Base-by-base conservation (phyloP, 495 filamentous ascomycete species). In the Tuber borchii region DNA sequence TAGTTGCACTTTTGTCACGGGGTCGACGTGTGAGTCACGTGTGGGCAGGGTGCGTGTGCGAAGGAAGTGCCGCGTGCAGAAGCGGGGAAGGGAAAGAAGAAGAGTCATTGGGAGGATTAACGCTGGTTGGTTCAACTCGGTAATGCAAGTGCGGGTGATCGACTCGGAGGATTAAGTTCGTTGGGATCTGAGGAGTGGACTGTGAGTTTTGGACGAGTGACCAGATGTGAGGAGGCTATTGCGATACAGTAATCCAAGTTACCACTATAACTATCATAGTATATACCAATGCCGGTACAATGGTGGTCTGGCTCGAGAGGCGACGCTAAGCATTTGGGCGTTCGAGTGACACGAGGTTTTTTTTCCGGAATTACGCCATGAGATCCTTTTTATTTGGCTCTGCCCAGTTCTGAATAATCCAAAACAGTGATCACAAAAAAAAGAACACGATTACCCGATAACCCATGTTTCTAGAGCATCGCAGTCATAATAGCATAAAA, bases 21-120 rank as follows among this genome's bases (percentile, higher is more conserved):
- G 56, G 56, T 65, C 56, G n/a, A 31, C 56, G 56, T 65, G 56
- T 65, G 56, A 65, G 56, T 65, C 56, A 31, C 56, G 56, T 65
- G 56, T 31, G 12, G 56, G 56, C n/a, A 65, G 12, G 9, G 3
- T 65, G n/a, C 2, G 26, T 65, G 56, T 65, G 56, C 56, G 56
- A 65, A 65, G 56, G 0, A 43, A n/a, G n/a, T 65, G 56, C 16
- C 56, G 56, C 56, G 56, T 65, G 56, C 56, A 65, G 56, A 31
- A 31, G 26, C 3, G 56, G 26, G 56, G 26, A 6, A 12, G 48
- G 9, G 22, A 14, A 56, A 5, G 56, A 16, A 12, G 2, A 65
- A 5, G 26, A 65, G 56, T 65, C 56, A 65, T n/a, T 17, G 56
- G 56, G 56, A 17, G 56, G n/a, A 22, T 6, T 0, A 16, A 31